These are phyloP conservation scores for Wolfiporia cocos DNA, from an alignment of 1,284 basidiomycete species.

Conservation along the genomic window DNA sequence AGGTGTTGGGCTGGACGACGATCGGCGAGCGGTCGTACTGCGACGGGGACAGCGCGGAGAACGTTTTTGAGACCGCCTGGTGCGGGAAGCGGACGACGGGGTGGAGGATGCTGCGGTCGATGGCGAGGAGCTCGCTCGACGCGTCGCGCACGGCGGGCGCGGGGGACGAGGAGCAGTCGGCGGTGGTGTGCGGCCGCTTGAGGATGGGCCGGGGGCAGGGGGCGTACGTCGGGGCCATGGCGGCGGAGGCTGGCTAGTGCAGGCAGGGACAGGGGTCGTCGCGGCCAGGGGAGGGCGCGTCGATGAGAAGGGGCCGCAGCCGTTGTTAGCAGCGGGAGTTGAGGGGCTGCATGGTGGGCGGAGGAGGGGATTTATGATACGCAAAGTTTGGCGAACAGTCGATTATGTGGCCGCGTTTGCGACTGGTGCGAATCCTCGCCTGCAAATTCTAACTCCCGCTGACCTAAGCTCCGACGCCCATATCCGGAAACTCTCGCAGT, in stretches of 20 bases:
- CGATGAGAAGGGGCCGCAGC: not conserved
- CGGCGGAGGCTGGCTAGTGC: not conserved
- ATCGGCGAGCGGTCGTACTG: conserved; percentile 70
- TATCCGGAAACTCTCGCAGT: too few relatives aligned
- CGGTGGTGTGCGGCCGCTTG: conserved; percentile 26
- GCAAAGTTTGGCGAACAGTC: not conserved
- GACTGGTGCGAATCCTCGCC: not conserved
- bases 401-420: not conserved
- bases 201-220: conserved; percentile 36
- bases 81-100: conserved; percentile 53
- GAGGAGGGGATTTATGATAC: conserved; percentile 1
- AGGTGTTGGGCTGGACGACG: conserved; percentile 56
- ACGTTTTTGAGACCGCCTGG: conserved; percentile 48
- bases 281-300: not conserved
- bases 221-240: conserved; percentile 22
- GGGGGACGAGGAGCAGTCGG: too few relatives aligned
- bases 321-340: not conserved
- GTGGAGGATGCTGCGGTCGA: conserved; percentile 8
- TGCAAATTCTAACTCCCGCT: not conserved
- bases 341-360: not conserved
- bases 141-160: conserved; percentile 15
- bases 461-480: not conserved
- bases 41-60: conserved; percentile 46
- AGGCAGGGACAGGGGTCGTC: not conserved
- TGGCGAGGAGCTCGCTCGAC: conserved; percentile 15